Evolutionary conservation across 176 grass and related monocot genomes (phyloP).

Genomic region (Phyllostachys edulis): DNA sequence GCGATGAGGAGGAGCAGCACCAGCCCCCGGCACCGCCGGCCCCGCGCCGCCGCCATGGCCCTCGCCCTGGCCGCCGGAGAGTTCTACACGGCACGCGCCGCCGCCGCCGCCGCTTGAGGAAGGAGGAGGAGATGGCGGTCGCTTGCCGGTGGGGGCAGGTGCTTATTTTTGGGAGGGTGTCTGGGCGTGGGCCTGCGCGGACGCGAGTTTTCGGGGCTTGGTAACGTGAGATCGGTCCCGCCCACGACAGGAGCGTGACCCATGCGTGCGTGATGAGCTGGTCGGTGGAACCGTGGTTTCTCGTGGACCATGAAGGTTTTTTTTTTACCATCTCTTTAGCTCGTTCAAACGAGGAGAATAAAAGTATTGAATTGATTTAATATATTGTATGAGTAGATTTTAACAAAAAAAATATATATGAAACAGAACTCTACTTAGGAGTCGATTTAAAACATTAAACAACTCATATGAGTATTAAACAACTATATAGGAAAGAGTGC

Average conservation of each 20-base stretch:
- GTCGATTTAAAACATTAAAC: too few relatives aligned
- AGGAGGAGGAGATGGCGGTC: not conserved
- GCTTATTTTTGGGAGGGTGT: not conserved
- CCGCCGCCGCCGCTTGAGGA: not conserved
- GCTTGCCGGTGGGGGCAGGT: conserved; percentile 17
- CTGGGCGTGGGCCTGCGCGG: conserved; percentile 25
- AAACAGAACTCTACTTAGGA: too few relatives aligned
- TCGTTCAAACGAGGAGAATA: too few relatives aligned
- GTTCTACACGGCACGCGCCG: not conserved
- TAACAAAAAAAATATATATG: too few relatives aligned
- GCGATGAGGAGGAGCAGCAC: conserved; percentile 58
- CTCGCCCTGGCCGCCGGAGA: not conserved
- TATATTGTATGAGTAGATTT: too few relatives aligned
- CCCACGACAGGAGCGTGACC: not conserved
- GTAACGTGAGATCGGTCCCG: not conserved
- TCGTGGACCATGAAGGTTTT: too few relatives aligned
- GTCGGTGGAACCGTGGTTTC: not conserved
- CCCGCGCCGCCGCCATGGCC: not conserved
- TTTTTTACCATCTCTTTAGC: too few relatives aligned
- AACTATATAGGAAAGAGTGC: too few relatives aligned
- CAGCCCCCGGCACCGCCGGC: conserved; percentile 36
- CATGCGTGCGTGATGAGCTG: not conserved
- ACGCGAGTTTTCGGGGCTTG: conserved; percentile 7
- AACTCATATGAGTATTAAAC: too few relatives aligned
- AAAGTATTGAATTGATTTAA: too few relatives aligned